Evolutionary conservation across 257 asterid genomes (phyloP).

Genomic region (Scutellaria minor): DNA sequence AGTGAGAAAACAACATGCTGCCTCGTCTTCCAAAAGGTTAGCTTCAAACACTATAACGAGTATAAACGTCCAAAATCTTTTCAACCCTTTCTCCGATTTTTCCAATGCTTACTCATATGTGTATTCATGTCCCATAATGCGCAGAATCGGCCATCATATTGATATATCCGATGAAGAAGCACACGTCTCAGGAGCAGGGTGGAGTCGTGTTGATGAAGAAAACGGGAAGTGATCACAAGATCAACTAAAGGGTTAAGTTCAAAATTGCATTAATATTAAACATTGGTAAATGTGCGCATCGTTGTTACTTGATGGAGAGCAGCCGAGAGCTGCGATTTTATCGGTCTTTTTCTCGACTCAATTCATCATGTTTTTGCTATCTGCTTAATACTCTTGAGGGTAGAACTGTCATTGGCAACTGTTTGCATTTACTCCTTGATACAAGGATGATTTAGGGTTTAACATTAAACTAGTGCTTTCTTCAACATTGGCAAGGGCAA

Average conservation of each 20-base stretch:
- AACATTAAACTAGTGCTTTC: too few relatives aligned
- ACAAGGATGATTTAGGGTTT: too few relatives aligned
- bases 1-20: conserved; percentile 22
- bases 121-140: conserved; percentile 1
- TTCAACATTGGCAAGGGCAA: too few relatives aligned
- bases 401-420: too few relatives aligned
- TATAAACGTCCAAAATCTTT: neutral
- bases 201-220: too few relatives aligned
- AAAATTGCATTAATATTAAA: neutral
- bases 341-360: neutral
- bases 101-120: neutral
- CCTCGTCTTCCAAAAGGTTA: conserved; percentile 47
- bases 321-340: neutral
- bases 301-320: too few relatives aligned
- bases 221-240: conserved; percentile 25
- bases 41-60: neutral
- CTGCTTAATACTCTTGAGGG: too few relatives aligned
- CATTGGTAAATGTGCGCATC: too few relatives aligned
- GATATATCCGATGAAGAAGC: neutral
- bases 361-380: neutral
- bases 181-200: too few relatives aligned
- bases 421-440: too few relatives aligned
- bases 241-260: conserved; percentile 12
- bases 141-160: neutral
- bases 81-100: neutral